Conservation (phyloP, 768 basidiomycete genomes). For the Boletus barrowsii region DNA sequence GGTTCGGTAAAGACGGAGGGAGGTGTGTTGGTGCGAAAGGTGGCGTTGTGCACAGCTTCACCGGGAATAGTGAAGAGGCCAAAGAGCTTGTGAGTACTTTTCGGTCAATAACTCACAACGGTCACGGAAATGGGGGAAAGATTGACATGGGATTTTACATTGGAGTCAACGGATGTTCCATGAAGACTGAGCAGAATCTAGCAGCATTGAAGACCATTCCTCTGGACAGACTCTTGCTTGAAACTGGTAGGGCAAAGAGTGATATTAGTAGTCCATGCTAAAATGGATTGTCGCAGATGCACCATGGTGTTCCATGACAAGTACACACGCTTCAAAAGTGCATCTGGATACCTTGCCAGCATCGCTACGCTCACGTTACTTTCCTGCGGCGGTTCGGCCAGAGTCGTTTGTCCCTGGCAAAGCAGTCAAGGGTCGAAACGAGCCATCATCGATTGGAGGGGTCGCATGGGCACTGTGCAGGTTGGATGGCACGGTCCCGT, state of each 20-base stretch:
- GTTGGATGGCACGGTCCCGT: slow-evolving; percentile 42
- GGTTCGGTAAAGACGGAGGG: slow-evolving; percentile 59
- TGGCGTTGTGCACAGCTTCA: slow-evolving; percentile 84
- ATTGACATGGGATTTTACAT: slow-evolving; percentile 61
- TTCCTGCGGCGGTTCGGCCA: slow-evolving; percentile 49
- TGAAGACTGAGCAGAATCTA: slow-evolving; percentile 71
- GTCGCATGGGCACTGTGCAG: slow-evolving; percentile 70
- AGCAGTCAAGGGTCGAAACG: slow-evolving; percentile 75
- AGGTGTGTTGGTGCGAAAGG: slow-evolving; percentile 53
- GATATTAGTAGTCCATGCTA: neutral
- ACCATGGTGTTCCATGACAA: slow-evolving; percentile 71
- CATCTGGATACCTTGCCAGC: slow-evolving; percentile 48
- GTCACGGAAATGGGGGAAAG: slow-evolving; percentile 33
- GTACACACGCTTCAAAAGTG: slow-evolving; percentile 57
- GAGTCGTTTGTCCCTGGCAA: slow-evolving; percentile 58
- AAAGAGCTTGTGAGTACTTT: slow-evolving; percentile 55
- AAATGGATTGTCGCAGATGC: slow-evolving; percentile 43
- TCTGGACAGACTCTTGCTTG: slow-evolving; percentile 60
- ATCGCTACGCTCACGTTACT: slow-evolving; percentile 45
- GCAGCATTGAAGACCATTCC: slow-evolving; percentile 53
- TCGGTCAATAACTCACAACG: neutral
- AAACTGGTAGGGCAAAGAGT: slow-evolving; percentile 55
- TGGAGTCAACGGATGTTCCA: slow-evolving; percentile 72
- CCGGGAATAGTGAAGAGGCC: slow-evolving; percentile 61
- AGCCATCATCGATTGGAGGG: slow-evolving; percentile 61